These are phyloP conservation scores for Alternaria brassicae DNA, from an alignment of 2,329 filamentous ascomycete species.

Conservation along the genomic window DNA sequence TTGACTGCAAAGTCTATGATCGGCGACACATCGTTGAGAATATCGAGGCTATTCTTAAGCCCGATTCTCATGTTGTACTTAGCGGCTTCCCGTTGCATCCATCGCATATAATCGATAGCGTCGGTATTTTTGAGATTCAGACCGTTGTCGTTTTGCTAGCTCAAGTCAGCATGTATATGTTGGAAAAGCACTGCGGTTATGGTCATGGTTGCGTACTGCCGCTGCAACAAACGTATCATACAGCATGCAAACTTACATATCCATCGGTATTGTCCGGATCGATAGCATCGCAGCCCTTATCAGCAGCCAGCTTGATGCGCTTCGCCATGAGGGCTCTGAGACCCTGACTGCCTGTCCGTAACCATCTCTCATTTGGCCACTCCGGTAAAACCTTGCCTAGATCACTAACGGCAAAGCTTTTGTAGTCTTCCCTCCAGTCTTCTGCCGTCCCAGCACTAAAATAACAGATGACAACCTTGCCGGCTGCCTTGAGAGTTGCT, in stretches of 20 bases:
- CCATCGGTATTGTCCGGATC: conserved; percentile 44
- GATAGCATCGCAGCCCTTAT: conserved; percentile 44
- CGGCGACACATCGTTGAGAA: conserved; percentile 26
- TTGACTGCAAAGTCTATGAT: conserved; percentile 43
- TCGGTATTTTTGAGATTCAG: conserved; percentile 33
- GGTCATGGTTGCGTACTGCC: background rate
- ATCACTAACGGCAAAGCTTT: conserved; percentile 33
- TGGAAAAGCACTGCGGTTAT: background rate
- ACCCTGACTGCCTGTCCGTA: conserved; percentile 30
- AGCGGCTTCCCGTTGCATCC: conserved; percentile 16
- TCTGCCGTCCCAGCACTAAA: conserved; percentile 43
- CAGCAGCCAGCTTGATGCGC: conserved; percentile 37
- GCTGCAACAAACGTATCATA: background rate
- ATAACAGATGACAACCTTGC: conserved; percentile 43
- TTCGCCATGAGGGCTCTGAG: conserved; percentile 41
- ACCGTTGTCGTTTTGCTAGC: conserved; percentile 43
- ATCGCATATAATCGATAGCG: conserved; percentile 6
- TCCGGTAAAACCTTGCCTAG: conserved; percentile 37
- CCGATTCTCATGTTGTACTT: conserved; percentile 36
- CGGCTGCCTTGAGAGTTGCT: conserved; percentile 28
- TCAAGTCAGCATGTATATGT: conserved; percentile 12
- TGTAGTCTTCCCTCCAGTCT: conserved; percentile 40
- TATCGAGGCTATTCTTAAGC: conserved; percentile 43
- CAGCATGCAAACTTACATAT: conserved; percentile 22
- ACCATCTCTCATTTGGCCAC: conserved; percentile 44